A percentile compares a stretch with the other conserved stretches of the same genome.
Evolutionary conservation across 371 early-diverging fungal species (phyloP).

Genomic region (Blastocladiella emersonii): DNA sequence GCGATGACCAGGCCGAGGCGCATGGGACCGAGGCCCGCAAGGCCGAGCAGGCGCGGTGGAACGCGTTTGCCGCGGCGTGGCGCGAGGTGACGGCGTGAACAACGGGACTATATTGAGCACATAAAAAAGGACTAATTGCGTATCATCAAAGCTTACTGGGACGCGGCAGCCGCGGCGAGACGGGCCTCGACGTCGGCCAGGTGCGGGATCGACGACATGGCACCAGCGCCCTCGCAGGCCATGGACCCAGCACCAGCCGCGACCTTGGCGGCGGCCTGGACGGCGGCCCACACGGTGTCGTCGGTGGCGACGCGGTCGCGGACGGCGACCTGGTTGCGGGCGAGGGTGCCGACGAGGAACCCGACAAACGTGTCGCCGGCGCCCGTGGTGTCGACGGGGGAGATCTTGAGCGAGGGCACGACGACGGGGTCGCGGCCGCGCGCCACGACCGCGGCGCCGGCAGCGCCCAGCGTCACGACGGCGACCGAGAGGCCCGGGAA

Average conservation of each 20-base stretch:
- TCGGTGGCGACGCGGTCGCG: background rate
- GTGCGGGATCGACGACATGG: background rate
- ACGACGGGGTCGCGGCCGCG: background rate
- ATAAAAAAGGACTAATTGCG: too few relatives aligned
- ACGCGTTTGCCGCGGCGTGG: too few relatives aligned
- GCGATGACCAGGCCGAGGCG: too few relatives aligned
- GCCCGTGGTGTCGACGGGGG: background rate
- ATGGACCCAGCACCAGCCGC: background rate
- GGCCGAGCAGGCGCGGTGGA: too few relatives aligned
- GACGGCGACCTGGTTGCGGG: background rate
- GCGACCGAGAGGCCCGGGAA: background rate
- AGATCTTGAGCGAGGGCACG: background rate
- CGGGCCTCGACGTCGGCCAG: background rate
- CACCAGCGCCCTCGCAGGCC: background rate
- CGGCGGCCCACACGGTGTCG: background rate
- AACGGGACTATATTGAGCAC: too few relatives aligned
- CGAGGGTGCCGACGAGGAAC: background rate
- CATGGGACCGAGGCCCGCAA: too few relatives aligned
- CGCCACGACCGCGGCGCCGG: background rate
- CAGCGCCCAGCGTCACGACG: background rate
- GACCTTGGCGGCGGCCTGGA: background rate
- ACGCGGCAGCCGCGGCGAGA: too few relatives aligned
- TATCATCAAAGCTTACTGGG: too few relatives aligned
- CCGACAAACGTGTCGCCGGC: background rate
- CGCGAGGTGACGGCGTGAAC: too few relatives aligned